A percentile compares a stretch with the other conserved stretches of the same genome.
phyloP scores from a whole-genome alignment of 2,329 filamentous ascomycete species.

The Phyllachora maydis region DNA sequence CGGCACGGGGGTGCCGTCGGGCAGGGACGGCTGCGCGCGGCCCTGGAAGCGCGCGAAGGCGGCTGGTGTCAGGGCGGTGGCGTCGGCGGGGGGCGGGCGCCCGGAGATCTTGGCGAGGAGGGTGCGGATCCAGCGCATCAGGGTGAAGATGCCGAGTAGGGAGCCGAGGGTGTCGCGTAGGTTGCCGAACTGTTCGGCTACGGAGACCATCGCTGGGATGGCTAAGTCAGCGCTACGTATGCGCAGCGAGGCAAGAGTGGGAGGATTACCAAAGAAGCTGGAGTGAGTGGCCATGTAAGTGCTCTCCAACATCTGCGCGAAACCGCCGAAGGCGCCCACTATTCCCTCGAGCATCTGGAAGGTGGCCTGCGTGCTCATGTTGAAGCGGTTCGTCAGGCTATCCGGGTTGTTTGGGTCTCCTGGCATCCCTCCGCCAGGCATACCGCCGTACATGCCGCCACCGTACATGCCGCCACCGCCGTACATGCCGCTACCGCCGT shows the following conservation, averaged over 20 bases:
- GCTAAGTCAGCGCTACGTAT: constrained; percentile 1
- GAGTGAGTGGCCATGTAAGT: constrained; percentile 99
- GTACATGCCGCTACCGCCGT: constrained; percentile 19
- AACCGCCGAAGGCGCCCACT: constrained; percentile 88
- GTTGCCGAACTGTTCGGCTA: constrained; percentile 92
- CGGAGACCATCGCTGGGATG: constrained; percentile 74
- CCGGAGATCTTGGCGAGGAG: constrained; percentile 84
- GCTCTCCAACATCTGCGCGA: constrained; percentile 97
- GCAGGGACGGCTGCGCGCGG: constrained; percentile 25
- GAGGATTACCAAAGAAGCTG: constrained; percentile 68
- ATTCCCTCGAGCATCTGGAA: constrained; percentile 98
- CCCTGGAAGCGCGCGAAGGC: constrained; percentile 83
- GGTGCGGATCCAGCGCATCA: constrained; percentile 88
- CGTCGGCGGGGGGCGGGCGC: constrained; percentile 71
- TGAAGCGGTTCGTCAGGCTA: constrained; percentile 88
- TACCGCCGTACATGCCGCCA: constrained; percentile 20
- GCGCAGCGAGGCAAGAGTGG: constrained; percentile 1
- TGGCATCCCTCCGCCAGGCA: constrained; percentile 17
- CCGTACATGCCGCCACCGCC: constrained; percentile 21
- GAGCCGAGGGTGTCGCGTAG: constrained; percentile 85
- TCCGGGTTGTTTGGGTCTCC: constrained; percentile 68
- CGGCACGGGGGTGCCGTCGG: constrained; percentile 41
- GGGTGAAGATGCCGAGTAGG: constrained; percentile 81
- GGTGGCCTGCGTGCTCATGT: constrained; percentile 83
- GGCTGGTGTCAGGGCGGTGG: constrained; percentile 68